Conservation (phyloP, 1,284 basidiomycete species). For the Cystobasidium sp. region DNA sequence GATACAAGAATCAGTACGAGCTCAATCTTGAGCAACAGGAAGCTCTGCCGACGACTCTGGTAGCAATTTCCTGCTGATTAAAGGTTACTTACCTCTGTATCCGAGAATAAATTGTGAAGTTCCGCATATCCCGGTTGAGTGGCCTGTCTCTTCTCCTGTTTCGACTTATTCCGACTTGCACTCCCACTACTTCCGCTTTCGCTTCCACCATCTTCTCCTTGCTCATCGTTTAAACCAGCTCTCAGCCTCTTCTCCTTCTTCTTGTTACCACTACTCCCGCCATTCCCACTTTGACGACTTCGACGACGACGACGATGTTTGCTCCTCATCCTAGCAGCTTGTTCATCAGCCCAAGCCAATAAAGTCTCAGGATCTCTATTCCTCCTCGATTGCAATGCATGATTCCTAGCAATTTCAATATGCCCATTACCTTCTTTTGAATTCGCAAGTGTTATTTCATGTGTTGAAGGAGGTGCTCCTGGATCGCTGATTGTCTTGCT, state of each 20-base stretch:
- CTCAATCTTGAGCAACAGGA: not conserved
- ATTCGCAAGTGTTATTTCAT: not conserved
- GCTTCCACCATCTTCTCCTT: not conserved
- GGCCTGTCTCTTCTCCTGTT: not conserved
- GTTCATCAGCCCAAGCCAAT: slow-evolving; percentile 18
- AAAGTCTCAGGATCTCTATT: slow-evolving; percentile 23
- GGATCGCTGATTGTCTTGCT: not conserved
- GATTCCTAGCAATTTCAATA: slow-evolving; percentile 13
- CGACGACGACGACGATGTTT: not conserved
- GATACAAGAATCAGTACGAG: not conserved
- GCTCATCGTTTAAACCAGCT: not conserved
- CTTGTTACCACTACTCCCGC: not conserved
- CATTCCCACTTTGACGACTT: not conserved
- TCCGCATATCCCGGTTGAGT: slow-evolving; percentile 29
- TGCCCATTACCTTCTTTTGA: not conserved
- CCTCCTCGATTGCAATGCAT: slow-evolving; percentile 1
- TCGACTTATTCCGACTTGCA: not conserved
- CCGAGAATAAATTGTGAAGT: slow-evolving; percentile 39
- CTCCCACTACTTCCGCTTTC: not conserved
- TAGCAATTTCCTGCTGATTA: not conserved
- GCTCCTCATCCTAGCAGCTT: slow-evolving; percentile 9
- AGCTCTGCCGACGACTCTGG: not conserved
- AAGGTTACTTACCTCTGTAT: slow-evolving; percentile 32
- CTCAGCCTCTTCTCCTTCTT: not conserved
- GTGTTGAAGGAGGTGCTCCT: not conserved